Evolutionary conservation across 225 moss, liverwort and hornwort genomes (phyloP).

Genomic region (Physcomitrellopsis africana): DNA sequence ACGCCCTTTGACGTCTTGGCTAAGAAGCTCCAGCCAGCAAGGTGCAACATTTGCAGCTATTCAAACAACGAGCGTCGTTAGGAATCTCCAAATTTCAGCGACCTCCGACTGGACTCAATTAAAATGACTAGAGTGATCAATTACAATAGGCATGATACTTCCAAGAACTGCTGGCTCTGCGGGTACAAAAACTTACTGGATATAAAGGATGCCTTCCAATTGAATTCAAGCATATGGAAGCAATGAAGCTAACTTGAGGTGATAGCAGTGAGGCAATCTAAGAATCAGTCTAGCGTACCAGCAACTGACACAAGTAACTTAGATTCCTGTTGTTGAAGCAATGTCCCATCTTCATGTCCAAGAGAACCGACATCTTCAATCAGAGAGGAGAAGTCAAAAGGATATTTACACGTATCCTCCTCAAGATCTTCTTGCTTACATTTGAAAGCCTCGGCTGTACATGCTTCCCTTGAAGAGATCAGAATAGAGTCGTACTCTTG

Average conservation of each 20-base stretch:
- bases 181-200: too few relatives aligned
- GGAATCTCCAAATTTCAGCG: background rate
- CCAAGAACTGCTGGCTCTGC: too few relatives aligned
- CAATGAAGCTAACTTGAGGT: too few relatives aligned
- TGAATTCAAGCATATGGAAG: too few relatives aligned
- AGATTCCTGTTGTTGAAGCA: conserved; percentile 39
- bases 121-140: too few relatives aligned
- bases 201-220: too few relatives aligned
- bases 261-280: background rate
- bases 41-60: conserved; percentile 57
- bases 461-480: conserved; percentile 28
- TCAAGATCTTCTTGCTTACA: conserved; percentile 57
- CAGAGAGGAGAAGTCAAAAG: conserved; percentile 33
- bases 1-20: conserved; percentile 60
- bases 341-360: conserved; percentile 32
- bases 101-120: too few relatives aligned
- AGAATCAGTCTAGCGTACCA: conserved; percentile 27
- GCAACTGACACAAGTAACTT: conserved; percentile 40
- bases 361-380: conserved; percentile 34
- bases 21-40: conserved; percentile 65
- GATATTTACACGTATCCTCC: conserved; percentile 39
- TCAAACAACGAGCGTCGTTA: conserved; percentile 17
- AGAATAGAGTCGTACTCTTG: conserved; percentile 38
- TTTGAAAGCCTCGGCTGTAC: conserved; percentile 37
- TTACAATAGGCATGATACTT: too few relatives aligned